A percentile compares a stretch with the other conserved stretches of the same genome.
Evolutionary conservation across 352 stramenopile species (phyloP).

Genomic region (Phytopythium delawarense): DNA sequence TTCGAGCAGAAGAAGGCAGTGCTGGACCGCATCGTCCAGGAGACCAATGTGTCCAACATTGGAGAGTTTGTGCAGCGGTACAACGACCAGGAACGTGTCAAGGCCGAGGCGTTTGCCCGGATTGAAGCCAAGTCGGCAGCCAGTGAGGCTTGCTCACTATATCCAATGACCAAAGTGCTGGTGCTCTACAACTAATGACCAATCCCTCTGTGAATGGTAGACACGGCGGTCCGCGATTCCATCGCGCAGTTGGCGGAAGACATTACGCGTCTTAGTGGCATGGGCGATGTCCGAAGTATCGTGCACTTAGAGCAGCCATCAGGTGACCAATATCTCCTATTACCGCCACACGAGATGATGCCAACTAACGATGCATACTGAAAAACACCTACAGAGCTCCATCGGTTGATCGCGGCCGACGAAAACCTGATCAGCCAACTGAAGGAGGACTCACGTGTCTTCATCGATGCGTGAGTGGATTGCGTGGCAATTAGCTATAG

Average conservation of each 20-base stretch:
- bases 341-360: background rate
- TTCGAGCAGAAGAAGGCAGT: slow-evolving; percentile 71
- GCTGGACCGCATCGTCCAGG: slow-evolving; percentile 50
- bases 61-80: slow-evolving; percentile 62
- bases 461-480: slow-evolving; percentile 37
- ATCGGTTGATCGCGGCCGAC: slow-evolving; percentile 42
- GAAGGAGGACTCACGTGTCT: slow-evolving; percentile 40
- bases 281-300: slow-evolving; percentile 32
- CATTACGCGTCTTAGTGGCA: slow-evolving; percentile 45
- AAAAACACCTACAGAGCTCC: slow-evolving; percentile 27
- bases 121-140: slow-evolving; percentile 48
- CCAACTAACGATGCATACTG: background rate
- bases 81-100: slow-evolving; percentile 51
- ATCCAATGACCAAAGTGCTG: background rate
- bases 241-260: slow-evolving; percentile 51
- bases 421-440: slow-evolving; percentile 45
- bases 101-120: slow-evolving; percentile 41
- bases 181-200: background rate
- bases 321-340: slow-evolving; percentile 16
- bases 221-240: slow-evolving; percentile 36
- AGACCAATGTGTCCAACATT: slow-evolving; percentile 47
- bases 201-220: slow-evolving; percentile 11
- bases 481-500: slow-evolving; percentile 1
- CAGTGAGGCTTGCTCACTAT: slow-evolving; percentile 18
- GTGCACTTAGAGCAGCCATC: slow-evolving; percentile 37